Base-by-base conservation (phyloP, 1,284 basidiomycete species). In the Apiotrichum porosum region DNA sequence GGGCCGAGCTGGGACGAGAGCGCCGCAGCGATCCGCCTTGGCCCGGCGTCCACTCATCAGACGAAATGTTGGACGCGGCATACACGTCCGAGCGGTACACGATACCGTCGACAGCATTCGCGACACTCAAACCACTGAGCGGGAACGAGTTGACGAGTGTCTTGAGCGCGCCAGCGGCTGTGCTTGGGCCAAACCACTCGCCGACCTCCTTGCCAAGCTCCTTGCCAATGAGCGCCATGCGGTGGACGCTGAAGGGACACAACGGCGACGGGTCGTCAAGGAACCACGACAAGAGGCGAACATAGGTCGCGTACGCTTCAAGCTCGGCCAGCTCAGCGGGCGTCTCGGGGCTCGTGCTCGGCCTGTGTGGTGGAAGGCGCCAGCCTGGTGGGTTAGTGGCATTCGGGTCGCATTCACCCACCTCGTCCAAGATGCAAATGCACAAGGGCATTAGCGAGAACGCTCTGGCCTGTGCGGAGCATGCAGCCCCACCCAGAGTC, bases 401-500 rank as follows among this genome's bases (percentile, higher is more conserved):
- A 52, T 37, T 14, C 14, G 22, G 18, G 14, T n/a, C 21, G 21
- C 17, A 49, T 13, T 35, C 14, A 77, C 84, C 56, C 57, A 91
- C 89, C 87, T 75, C 91, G 78, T 3, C 90, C 89, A 1, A 95
- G 77, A 73, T 94, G 88, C 6, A 88, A 73, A 66, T 86, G 81
- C 14, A 93, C 71, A 19, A 97, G 76, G 0, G 92, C 83, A 61
- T 93, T 97, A 5, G 91, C 94, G 15, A 98, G 77, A 53, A 98
- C 68, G 60, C 86, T 88, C 74, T 97, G 94, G 0, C 92, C 93
- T 0, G 94, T 97, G 21, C 94, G 76, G 23, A 97, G 72, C 94
- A 98, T 97, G 71, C 94, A 98, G 0, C 94, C 94, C 94, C 94
- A 98, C 0, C 94, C 94, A 0, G 89, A 79, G 76, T 98, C 94